phyloP scores from a whole-genome alignment of 305 asterid genomes.

The Lippia alba region DNA sequence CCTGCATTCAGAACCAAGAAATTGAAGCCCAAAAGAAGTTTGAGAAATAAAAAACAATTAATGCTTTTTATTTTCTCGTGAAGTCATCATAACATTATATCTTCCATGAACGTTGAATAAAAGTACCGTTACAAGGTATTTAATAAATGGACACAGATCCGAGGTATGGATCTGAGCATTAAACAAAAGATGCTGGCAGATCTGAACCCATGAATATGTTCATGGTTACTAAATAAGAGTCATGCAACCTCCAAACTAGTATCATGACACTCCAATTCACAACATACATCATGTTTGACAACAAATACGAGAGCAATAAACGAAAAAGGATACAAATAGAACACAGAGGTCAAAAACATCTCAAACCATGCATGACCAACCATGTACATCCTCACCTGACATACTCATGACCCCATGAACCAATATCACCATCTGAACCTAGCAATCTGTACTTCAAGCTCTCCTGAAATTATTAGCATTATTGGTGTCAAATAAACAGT shows the following conservation, averaged over 20 bases:
- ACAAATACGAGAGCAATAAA: slow-evolving; percentile 1
- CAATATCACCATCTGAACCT: slow-evolving; percentile 96
- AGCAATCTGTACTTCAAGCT: slow-evolving; percentile 92
- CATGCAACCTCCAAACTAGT: slow-evolving; percentile 1
- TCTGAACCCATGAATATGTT: background rate
- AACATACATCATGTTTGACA: slow-evolving; percentile 4
- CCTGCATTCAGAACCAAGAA: slow-evolving; percentile 49
- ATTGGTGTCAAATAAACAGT: background rate
- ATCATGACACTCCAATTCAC: slow-evolving; percentile 10
- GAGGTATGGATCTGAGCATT: slow-evolving; percentile 1
- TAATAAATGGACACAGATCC: slow-evolving; percentile 6
- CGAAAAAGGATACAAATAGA: slow-evolving; percentile 13
- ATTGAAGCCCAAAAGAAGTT: background rate
- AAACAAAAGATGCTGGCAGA: background rate
- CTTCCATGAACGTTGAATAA: background rate
- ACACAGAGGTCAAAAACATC: background rate
- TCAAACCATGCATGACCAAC: slow-evolving; percentile 18
- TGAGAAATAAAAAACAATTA: background rate
- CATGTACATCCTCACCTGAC: slow-evolving; percentile 67
- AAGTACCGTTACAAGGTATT: background rate
- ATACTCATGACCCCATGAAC: slow-evolving; percentile 99
- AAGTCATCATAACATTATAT: slow-evolving; percentile 1
- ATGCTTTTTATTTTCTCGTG: background rate
- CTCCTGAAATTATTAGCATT: slow-evolving; percentile 65
- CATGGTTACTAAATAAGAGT: slow-evolving; percentile 12